phyloP scores from a whole-genome alignment of 2,329 filamentous ascomycete genomes.

The Salinomyces thailandicus region DNA sequence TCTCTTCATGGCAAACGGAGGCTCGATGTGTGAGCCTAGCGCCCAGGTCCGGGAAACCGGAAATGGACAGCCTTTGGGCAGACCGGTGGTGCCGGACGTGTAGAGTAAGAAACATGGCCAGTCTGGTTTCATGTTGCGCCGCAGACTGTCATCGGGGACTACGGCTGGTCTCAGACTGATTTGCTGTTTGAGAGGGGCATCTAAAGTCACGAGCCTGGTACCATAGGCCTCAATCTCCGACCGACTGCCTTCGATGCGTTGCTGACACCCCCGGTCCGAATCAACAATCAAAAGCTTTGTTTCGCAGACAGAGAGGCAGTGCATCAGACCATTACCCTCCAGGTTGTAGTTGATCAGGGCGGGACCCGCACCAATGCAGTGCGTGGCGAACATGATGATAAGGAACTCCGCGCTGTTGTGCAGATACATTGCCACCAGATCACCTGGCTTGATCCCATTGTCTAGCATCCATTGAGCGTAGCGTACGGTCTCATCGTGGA shows the following conservation, averaged over 20 bases:
- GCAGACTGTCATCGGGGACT: conserved; percentile 17
- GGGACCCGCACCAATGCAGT: conserved; percentile 23
- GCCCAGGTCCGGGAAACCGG: conserved; percentile 36
- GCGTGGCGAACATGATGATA: conserved; percentile 19
- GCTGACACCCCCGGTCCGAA: conserved; percentile 38
- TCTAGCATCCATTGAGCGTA: conserved; percentile 52
- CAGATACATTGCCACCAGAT: conserved; percentile 24
- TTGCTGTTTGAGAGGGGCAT: conserved; percentile 36
- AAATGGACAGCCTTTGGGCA: conserved; percentile 61
- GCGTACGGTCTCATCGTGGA: conserved; percentile 44
- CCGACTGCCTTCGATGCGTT: conserved; percentile 45
- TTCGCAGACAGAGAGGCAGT: conserved; percentile 26
- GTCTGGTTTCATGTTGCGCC: conserved; percentile 16
- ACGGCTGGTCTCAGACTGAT: conserved; percentile 23
- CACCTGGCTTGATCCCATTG: conserved; percentile 22
- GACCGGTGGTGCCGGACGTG: conserved; percentile 66
- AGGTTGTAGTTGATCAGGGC: conserved; percentile 29
- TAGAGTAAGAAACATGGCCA: conserved; percentile 63
- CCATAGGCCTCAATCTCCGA: conserved; percentile 38
- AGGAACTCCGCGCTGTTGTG: conserved; percentile 23
- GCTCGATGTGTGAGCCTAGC: conserved; percentile 13
- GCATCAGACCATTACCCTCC: conserved; percentile 23
- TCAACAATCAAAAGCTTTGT: conserved; percentile 36
- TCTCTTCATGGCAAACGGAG: conserved; percentile 27
- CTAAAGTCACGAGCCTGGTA: conserved; percentile 46